These are phyloP conservation scores for Hysterangium stoloniferum DNA, from an alignment of 768 basidiomycete genomes.

Conservation along the genomic window DNA sequence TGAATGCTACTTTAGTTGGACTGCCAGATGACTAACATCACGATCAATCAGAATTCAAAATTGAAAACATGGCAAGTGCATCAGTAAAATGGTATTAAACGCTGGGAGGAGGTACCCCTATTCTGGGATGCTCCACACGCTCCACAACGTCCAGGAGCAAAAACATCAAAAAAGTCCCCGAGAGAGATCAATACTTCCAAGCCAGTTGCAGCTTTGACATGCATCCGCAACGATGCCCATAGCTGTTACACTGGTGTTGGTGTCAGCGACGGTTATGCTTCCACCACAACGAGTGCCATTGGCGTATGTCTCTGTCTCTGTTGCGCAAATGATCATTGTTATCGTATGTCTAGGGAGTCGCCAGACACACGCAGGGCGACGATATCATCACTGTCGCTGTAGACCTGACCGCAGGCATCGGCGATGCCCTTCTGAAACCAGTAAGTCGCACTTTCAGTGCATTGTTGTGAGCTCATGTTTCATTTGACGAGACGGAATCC, in stretches of 20 bases:
- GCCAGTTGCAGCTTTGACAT: constrained; percentile 62
- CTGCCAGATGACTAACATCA: too few species aligned
- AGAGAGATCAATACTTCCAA: constrained; percentile 1
- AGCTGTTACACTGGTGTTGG: constrained; percentile 45
- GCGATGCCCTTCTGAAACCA: constrained; percentile 65
- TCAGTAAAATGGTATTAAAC: too few species aligned
- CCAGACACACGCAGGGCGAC: constrained; percentile 26
- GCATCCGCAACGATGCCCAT: constrained; percentile 65
- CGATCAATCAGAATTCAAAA: too few species aligned
- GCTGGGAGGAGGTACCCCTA: too few species aligned
- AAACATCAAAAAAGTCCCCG: background rate
- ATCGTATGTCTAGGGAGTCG: background rate
- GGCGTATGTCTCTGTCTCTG: background rate
- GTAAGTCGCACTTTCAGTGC: constrained; percentile 47
- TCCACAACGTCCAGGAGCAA: too few species aligned
- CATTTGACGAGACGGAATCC: background rate
- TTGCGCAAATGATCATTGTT: background rate
- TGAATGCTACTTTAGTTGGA: too few species aligned
- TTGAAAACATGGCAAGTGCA: too few species aligned
- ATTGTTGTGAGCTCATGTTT: constrained; percentile 24
- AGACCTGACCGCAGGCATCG: constrained; percentile 68
- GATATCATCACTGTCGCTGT: constrained; percentile 41
- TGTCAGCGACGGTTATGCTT: constrained; percentile 57
- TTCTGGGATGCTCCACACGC: too few species aligned
- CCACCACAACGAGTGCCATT: constrained; percentile 43